Evolutionary conservation across 2,329 filamentous ascomycete species (phyloP).

Genomic region (Cladophialophora bantiana): DNA sequence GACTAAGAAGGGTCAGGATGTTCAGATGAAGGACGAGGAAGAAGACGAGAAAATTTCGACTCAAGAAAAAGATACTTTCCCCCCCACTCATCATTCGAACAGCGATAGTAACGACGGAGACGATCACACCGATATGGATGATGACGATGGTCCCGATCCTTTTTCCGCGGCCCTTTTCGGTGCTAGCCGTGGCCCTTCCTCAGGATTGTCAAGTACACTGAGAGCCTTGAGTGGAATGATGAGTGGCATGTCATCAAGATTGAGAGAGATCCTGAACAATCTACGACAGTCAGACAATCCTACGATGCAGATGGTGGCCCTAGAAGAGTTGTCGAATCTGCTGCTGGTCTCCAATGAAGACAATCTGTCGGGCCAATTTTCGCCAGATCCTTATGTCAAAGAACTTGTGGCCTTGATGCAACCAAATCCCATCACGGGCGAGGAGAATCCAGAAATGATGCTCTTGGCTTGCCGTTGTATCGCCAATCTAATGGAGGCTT

Average conservation of each 20-base stretch:
- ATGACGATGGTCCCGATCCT: conserved; percentile 66
- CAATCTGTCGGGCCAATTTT: conserved; percentile 92
- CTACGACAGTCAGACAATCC: conserved; percentile 84
- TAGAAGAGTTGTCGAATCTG: conserved; percentile 92
- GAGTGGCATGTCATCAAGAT: conserved; percentile 78
- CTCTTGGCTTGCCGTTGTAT: conserved; percentile 93
- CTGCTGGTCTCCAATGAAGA: conserved; percentile 95
- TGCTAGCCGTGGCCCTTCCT: conserved; percentile 64
- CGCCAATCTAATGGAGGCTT: conserved; percentile 96
- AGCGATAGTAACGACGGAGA: conserved; percentile 73
- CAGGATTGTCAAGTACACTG: conserved; percentile 78
- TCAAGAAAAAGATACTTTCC: conserved; percentile 56
- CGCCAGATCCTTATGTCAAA: conserved; percentile 92
- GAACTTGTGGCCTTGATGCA: conserved; percentile 93
- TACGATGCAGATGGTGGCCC: conserved; percentile 85
- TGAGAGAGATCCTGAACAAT: conserved; percentile 78
- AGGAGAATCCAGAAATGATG: conserved; percentile 97
- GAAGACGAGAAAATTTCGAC: conserved; percentile 51
- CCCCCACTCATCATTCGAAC: conserved; percentile 55
- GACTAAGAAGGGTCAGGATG: conserved; percentile 67
- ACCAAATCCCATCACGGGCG: conserved; percentile 76
- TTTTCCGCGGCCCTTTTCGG: conserved; percentile 71
- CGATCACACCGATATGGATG: conserved; percentile 60
- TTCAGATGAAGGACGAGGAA: conserved; percentile 71
- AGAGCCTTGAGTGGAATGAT: conserved; percentile 91